phyloP scores from a whole-genome alignment of 805 yeast genomes.

The Jamesozyma hellenica region DNA sequence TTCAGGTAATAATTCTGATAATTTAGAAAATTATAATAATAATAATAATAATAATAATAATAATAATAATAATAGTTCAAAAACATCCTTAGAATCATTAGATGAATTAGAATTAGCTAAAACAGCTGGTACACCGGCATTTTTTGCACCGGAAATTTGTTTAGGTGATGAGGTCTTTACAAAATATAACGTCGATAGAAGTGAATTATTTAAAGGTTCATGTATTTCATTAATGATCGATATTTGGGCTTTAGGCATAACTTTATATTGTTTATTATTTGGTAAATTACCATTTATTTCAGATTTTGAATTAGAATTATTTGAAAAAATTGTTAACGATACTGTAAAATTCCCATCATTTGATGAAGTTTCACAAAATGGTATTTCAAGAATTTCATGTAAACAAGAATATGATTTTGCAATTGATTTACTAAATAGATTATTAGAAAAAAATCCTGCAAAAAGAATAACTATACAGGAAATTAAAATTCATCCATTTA shows the following conservation, averaged over 20 bases:
- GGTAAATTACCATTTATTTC: conserved; percentile 84
- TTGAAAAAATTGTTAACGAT: conserved; percentile 66
- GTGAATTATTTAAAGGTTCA: conserved; percentile 30
- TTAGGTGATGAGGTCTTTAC: conserved; percentile 34
- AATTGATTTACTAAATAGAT: conserved; percentile 47
- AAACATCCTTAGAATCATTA: conserved; percentile 8
- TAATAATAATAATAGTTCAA: background rate
- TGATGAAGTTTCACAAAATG: conserved; percentile 19
- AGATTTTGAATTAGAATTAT: conserved; percentile 61
- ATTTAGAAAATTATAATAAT: conserved; percentile 2
- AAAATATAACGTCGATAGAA: conserved; percentile 16
- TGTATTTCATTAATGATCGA: conserved; percentile 78
- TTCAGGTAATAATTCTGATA: too few species aligned
- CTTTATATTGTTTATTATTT: conserved; percentile 79
- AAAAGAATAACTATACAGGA: conserved; percentile 60
- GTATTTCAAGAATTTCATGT: conserved; percentile 26
- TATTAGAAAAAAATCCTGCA: conserved; percentile 63
- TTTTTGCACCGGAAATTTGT: conserved; percentile 90
- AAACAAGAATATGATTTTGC: conserved; percentile 39
- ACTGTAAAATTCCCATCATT: conserved; percentile 47
- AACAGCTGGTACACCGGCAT: conserved; percentile 97
- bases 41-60: background rate
- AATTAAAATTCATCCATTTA: conserved; percentile 71
- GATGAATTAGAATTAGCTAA: conserved; percentile 82
- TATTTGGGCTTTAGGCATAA: conserved; percentile 96